These are phyloP conservation scores for Pseudogymnoascus sp. DNA, from an alignment of 2,329 filamentous ascomycete species.

Conservation along the genomic window DNA sequence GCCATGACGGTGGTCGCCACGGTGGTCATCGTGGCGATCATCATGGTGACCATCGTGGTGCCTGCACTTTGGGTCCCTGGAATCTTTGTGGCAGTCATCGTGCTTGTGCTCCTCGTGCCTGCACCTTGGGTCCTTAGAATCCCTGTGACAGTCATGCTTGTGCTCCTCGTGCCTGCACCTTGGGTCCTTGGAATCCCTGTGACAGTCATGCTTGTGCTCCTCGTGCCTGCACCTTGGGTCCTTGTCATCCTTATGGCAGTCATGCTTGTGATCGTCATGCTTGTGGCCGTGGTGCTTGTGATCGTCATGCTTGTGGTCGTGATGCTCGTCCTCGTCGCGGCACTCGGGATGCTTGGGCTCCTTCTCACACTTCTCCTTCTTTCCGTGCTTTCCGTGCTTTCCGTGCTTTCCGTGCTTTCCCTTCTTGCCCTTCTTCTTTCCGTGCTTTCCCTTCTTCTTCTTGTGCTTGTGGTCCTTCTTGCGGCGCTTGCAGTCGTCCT, in stretches of 20 bases:
- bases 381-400: background rate
- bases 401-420: background rate
- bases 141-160: too few species aligned
- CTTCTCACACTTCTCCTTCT: background rate
- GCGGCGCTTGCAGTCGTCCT: background rate
- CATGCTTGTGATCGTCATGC: background rate
- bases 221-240: background rate
- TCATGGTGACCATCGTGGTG: background rate
- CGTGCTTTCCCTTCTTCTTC: background rate
- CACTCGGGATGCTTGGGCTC: background rate
- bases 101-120: background rate
- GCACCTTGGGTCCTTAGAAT: too few species aligned
- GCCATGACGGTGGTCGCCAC: background rate
- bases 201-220: too few species aligned
- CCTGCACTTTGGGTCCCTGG: too few species aligned
- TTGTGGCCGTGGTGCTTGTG: too few species aligned
- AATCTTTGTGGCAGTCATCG: background rate
- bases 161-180: too few species aligned
- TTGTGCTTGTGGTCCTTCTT: background rate
- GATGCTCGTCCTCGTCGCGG: background rate
- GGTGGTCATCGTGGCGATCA: background rate
- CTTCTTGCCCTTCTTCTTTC: background rate
- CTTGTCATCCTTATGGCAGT: background rate
- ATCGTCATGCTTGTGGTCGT: background rate
- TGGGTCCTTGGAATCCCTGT: too few species aligned